phyloP scores from a whole-genome alignment of 306 rosid genomes.

The Sicyos baderoa region DNA sequence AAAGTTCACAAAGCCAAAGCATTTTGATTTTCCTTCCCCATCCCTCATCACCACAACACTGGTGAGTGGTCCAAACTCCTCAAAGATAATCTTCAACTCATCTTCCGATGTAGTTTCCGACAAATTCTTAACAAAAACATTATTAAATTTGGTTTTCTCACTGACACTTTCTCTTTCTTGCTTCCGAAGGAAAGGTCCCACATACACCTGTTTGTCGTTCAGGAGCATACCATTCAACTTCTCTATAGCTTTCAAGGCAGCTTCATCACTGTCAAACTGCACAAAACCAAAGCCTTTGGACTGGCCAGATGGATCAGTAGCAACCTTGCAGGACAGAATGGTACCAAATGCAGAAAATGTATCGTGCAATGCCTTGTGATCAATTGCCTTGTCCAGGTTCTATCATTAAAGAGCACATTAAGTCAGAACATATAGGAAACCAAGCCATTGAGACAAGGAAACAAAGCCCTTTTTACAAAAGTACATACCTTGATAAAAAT shows the following conservation, averaged over 20 bases:
- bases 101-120: constrained; percentile 79
- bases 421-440: background rate
- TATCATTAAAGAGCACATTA: constrained; percentile 25
- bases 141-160: constrained; percentile 63
- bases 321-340: constrained; percentile 94
- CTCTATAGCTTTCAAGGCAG: constrained; percentile 84
- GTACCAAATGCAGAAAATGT: constrained; percentile 83
- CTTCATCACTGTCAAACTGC: constrained; percentile 75
- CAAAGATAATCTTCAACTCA: constrained; percentile 53
- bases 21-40: constrained; percentile 82
- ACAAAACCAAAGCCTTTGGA: constrained; percentile 98
- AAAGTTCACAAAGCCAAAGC: constrained; percentile 95
- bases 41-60: constrained; percentile 94
- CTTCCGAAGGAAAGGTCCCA: constrained; percentile 97
- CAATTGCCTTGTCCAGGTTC: constrained; percentile 92
- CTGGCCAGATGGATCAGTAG: constrained; percentile 73
- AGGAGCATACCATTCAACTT: constrained; percentile 90
- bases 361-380: constrained; percentile 89
- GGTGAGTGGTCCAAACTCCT: constrained; percentile 69
- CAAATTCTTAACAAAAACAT: constrained; percentile 83
- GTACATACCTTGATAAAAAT: constrained; percentile 76
- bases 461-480: background rate
- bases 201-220: constrained; percentile 92
- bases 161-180: constrained; percentile 69
- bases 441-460: background rate